These are phyloP conservation scores for Quercus parvula DNA, from an alignment of 306 rosid species.

Conservation along the genomic window DNA sequence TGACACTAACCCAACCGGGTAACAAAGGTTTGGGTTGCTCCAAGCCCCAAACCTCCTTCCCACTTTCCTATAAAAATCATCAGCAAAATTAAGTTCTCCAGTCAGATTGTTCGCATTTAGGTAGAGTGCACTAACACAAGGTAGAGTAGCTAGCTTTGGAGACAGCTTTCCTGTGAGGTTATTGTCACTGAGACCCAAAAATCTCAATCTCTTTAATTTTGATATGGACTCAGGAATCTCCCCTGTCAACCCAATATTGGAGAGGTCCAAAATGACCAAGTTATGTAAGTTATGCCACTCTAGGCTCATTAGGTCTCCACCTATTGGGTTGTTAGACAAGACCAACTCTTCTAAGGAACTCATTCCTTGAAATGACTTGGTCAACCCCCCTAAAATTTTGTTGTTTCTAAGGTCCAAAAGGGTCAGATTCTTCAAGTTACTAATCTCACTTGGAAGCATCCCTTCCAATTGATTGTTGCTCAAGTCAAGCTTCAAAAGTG, in stretches of 20 bases:
- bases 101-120: conserved; percentile 71
- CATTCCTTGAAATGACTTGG: conserved; percentile 54
- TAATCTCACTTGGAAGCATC: conserved; percentile 36
- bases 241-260: conserved; percentile 59
- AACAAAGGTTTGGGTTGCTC: conserved; percentile 82
- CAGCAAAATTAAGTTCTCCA: conserved; percentile 66
- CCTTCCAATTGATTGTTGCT: conserved; percentile 70
- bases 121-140: conserved; percentile 66
- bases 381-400: conserved; percentile 68
- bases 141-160: conserved; percentile 64
- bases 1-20: conserved; percentile 39
- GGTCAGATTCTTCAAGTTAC: conserved; percentile 49
- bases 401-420: conserved; percentile 82
- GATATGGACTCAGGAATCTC: conserved; percentile 79
- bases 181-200: conserved; percentile 76
- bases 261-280: conserved; percentile 73
- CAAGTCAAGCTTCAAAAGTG: conserved; percentile 77
- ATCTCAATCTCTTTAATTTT: conserved; percentile 61
- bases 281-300: conserved; percentile 59
- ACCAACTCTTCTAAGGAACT: conserved; percentile 56
- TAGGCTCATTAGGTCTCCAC: conserved; percentile 52
- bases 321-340: conserved; percentile 75
- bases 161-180: conserved; percentile 62
- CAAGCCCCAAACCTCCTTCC: conserved; percentile 85
- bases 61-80: conserved; percentile 58